Conservation (phyloP, 805 yeast genomes). For the Hanseniaspora guilliermondii region DNA sequence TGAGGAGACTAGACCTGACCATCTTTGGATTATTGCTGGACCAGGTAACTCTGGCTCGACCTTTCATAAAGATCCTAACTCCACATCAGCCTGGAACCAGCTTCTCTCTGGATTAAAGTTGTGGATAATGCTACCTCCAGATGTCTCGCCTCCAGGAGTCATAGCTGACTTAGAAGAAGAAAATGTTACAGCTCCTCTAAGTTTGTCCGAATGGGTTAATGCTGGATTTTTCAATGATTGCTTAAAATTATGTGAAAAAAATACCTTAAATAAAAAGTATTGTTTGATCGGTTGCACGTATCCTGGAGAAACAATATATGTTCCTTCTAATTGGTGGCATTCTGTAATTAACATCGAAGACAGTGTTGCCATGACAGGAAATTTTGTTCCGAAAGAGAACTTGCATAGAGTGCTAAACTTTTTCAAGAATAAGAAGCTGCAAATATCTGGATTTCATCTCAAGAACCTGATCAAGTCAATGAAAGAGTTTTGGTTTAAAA, state of each 20-base stretch:
- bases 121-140: constrained; percentile 84
- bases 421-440: constrained; percentile 52
- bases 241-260: constrained; percentile 36
- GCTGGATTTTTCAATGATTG: constrained; percentile 70
- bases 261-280: constrained; percentile 20
- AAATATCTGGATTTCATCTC: constrained; percentile 69
- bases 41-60: constrained; percentile 75
- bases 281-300: constrained; percentile 61
- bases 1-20: constrained; percentile 54
- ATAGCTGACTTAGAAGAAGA: constrained; percentile 62
- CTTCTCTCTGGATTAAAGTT: constrained; percentile 61
- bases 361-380: constrained; percentile 77
- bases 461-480: constrained; percentile 35
- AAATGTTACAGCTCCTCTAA: constrained; percentile 86
- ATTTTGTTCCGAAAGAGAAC: constrained; percentile 62
- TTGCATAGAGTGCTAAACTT: constrained; percentile 53
- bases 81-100: constrained; percentile 84
- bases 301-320: constrained; percentile 76
- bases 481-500: constrained; percentile 15
- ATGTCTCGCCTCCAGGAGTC: constrained; percentile 71
- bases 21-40: constrained; percentile 85
- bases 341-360: constrained; percentile 74
- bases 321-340: constrained; percentile 98
- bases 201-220: constrained; percentile 82
- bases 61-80: constrained; percentile 86